Conservation (phyloP, 208 protist genomes). For the Leishmania braziliensis region DNA sequence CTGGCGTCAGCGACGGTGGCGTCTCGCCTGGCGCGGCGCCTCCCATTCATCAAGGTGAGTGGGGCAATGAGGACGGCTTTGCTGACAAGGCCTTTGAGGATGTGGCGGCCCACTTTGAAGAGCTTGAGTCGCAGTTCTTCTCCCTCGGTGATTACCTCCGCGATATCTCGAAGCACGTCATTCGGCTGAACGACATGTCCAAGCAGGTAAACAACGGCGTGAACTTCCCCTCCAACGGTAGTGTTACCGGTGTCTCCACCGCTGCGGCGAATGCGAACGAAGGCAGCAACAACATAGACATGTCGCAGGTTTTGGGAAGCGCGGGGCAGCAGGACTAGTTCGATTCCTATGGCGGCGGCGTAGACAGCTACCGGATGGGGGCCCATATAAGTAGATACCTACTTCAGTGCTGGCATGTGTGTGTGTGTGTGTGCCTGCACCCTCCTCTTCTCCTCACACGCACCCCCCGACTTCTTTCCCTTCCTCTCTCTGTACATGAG, state of each 20-base stretch:
- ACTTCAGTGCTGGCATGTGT: not conserved
- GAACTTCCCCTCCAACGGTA: not conserved
- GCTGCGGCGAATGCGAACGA: not conserved
- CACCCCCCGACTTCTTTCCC: not conserved
- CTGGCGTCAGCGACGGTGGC: conserved; percentile 9
- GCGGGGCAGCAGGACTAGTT: not conserved
- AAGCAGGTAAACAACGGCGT: conserved; percentile 59
- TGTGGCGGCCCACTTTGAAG: conserved; percentile 68
- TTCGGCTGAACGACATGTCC: conserved; percentile 83
- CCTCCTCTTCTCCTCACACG: not conserved
- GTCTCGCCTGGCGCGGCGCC: conserved; percentile 17
- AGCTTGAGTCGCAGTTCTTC: conserved; percentile 76
- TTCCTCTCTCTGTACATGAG: not conserved
- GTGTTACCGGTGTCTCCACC: not conserved
- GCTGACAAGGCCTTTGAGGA: conserved; percentile 80
- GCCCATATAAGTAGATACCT: not conserved
- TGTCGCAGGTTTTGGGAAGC: not conserved
- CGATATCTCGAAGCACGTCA: conserved; percentile 79
- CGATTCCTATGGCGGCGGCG: not conserved
- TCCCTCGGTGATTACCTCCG: conserved; percentile 75
- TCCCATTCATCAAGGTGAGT: conserved; percentile 26
- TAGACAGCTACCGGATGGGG: not conserved
- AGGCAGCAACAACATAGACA: not conserved
- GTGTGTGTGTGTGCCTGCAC: not conserved
- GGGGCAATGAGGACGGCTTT: conserved; percentile 50